Evolutionary conservation across 176 grass and related monocot species (phyloP), one percentile per base, ranked within the genome.

Genomic region (Musa troglodytarum): DNA sequence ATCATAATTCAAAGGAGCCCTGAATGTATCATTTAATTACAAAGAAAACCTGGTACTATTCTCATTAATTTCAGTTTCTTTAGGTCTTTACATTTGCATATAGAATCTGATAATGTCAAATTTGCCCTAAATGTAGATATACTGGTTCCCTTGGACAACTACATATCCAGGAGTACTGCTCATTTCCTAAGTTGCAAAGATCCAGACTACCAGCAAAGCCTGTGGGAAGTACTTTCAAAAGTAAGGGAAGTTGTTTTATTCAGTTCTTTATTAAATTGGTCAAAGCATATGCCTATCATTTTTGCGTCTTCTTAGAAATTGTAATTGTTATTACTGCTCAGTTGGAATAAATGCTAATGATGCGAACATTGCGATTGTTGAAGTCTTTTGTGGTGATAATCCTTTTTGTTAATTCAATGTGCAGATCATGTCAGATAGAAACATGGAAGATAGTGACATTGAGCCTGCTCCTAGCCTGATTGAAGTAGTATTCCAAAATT

Each of bases 111-210:
- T 34, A 34, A 34, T 34, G 29, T 34, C 2, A 34, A 4, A 34
- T 34, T 34, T 34, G 29, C 3, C 29, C 29, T 34, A 34, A 34
- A 34, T 34, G 54, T 71, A 96, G 92, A 89, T 87, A 96, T 92
- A 79, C 87, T 96, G 82, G 88, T 96, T 82, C 92, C 92, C 11
- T 66, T 96, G 78, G 88, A 92, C 52, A 96, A 96, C 63, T 96
- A 89, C 54, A 88, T 96, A 85, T 96, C 92, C 24, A 84, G 92
- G 20, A 75, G 88, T 73, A 92, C 86, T 11, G 82, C 83, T 22
- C 86, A 89, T 89, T 96, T 96, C 74, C 88, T 96, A 56, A 52
- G 77, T 1, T 89, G 86, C 84, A 91, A 92, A 83, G 80, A 92
- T 63, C 92, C 88, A 80, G 88, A 92, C 74, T 96, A 96, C 74